Evolutionary conservation across 2,329 filamentous ascomycete genomes (phyloP).

Genomic region (Pseudogymnoascus sp.): DNA sequence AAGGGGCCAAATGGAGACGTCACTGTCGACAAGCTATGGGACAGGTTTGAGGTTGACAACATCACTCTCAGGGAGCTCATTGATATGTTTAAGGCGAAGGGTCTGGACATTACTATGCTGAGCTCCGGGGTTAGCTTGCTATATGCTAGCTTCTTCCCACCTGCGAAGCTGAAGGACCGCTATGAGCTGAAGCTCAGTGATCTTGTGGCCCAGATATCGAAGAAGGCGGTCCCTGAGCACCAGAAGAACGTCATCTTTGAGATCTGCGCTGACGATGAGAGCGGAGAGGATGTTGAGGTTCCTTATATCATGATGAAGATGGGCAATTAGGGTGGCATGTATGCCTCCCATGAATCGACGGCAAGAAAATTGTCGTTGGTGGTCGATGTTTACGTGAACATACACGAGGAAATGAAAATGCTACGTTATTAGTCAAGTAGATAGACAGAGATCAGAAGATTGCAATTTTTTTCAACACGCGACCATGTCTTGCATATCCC

Average conservation of each 20-base stretch:
- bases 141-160: constrained; percentile 87
- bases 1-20: constrained; percentile 70
- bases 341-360: background rate
- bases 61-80: constrained; percentile 80
- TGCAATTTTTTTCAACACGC: background rate
- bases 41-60: constrained; percentile 85
- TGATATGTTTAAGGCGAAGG: constrained; percentile 70
- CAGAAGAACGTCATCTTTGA: constrained; percentile 96
- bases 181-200: constrained; percentile 77
- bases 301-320: constrained; percentile 87
- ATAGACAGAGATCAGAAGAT: constrained; percentile 1
- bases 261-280: constrained; percentile 81
- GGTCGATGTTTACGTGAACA: background rate
- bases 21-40: constrained; percentile 92
- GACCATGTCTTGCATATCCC: constrained; percentile 1
- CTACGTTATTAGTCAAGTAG: constrained; percentile 4
- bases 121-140: constrained; percentile 94
- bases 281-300: constrained; percentile 90
- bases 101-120: constrained; percentile 81
- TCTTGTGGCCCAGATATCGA: constrained; percentile 80
- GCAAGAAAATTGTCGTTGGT: background rate
- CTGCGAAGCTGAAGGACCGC: constrained; percentile 69
- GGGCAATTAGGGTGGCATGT: constrained; percentile 15
- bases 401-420: constrained; percentile 2
- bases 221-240: constrained; percentile 83